Conservation (phyloP, 805 yeast species). For the Cyberlindnera galapagoensis region DNA sequence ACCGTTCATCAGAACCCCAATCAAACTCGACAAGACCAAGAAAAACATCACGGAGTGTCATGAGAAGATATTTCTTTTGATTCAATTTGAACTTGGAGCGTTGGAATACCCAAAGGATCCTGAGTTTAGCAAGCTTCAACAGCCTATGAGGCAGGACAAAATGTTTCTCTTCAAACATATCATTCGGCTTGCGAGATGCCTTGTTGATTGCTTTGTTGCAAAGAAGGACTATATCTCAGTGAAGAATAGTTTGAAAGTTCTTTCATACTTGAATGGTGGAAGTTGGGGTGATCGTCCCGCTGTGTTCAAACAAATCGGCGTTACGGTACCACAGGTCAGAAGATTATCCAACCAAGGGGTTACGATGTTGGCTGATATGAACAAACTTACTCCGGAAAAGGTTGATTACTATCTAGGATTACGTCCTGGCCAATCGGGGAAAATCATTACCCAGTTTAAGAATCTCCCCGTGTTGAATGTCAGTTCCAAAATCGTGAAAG, state of each 20-base stretch:
- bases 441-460: constrained; percentile 28
- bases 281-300: constrained; percentile 46
- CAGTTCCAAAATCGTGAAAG: constrained; percentile 12
- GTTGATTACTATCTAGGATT: constrained; percentile 37
- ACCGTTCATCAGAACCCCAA: constrained; percentile 32
- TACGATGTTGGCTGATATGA: constrained; percentile 26
- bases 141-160: constrained; percentile 39
- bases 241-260: constrained; percentile 30
- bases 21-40: constrained; percentile 24
- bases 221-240: constrained; percentile 38
- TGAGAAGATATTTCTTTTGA: constrained; percentile 36
- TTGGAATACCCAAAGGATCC: constrained; percentile 38
- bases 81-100: constrained; percentile 48
- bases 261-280: constrained; percentile 35
- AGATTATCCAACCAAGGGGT: constrained; percentile 33
- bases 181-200: constrained; percentile 36
- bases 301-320: constrained; percentile 40
- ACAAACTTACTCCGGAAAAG: constrained; percentile 24
- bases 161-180: constrained; percentile 35
- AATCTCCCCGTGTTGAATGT: constrained; percentile 33
- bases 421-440: constrained; percentile 35
- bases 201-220: constrained; percentile 36
- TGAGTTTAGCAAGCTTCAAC: constrained; percentile 33
- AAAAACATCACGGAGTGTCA: constrained; percentile 18
- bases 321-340: constrained; percentile 36